These are phyloP conservation scores for Cordyceps farinosa DNA, from an alignment of 2,329 filamentous ascomycete species.

Conservation along the genomic window DNA sequence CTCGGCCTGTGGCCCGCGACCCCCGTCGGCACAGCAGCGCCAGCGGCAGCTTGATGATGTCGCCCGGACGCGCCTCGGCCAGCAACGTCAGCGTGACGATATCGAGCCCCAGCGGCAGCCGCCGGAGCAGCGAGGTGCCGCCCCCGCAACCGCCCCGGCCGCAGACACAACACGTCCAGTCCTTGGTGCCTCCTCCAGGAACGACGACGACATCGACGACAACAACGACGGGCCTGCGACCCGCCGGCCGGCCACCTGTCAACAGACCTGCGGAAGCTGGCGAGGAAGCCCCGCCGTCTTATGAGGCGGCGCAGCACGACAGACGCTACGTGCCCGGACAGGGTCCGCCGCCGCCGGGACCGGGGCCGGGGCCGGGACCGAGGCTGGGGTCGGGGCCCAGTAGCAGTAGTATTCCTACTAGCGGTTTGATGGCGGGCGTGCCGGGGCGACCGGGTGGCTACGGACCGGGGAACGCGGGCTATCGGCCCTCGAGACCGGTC, in stretches of 20 bases:
- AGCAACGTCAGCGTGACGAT: conserved; percentile 20
- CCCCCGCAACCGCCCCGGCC: conserved; percentile 18
- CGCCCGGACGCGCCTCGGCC: conserved; percentile 25
- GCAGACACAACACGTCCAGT: conserved; percentile 39
- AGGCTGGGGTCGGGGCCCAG: too few relatives aligned
- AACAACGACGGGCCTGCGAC: background rate
- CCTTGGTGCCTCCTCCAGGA: conserved; percentile 39
- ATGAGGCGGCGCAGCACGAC: conserved; percentile 54
- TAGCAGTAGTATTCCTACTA: too few relatives aligned
- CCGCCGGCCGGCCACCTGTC: conserved; percentile 8
- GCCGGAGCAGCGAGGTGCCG: conserved; percentile 11
- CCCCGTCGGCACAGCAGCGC: conserved; percentile 20
- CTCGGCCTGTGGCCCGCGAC: background rate
- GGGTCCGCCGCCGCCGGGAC: background rate
- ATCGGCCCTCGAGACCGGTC: conserved; percentile 1
- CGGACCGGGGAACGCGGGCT: background rate
- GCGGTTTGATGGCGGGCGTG: background rate
- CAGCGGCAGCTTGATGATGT: conserved; percentile 43
- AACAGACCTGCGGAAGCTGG: conserved; percentile 35
- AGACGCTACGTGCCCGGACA: conserved; percentile 49
- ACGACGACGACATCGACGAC: background rate
- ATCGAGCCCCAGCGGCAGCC: background rate
- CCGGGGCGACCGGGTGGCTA: background rate
- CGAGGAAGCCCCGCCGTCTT: conserved; percentile 52
- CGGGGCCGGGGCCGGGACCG: too few relatives aligned